Conservation (phyloP, 495 filamentous ascomycete genomes). For the Xylaria nigripes region DNA sequence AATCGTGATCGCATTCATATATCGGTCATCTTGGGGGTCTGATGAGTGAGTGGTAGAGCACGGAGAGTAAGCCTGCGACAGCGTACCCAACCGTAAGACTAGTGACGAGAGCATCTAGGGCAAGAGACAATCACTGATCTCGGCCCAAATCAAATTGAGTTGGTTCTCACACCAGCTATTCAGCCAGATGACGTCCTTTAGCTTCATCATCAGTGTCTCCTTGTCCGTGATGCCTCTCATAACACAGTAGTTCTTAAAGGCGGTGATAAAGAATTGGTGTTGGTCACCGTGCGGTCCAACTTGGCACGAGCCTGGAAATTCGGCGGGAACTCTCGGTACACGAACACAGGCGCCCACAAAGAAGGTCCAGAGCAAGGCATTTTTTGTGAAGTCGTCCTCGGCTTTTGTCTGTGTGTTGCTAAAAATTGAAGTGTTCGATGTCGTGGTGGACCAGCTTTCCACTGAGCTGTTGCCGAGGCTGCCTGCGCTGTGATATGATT, state of each 20-base stretch:
- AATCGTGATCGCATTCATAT: neutral
- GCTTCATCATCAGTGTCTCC: constrained; percentile 13
- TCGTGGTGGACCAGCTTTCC: constrained; percentile 20
- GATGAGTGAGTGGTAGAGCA: neutral
- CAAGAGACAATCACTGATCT: constrained; percentile 18
- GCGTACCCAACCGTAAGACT: neutral
- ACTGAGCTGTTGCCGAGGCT: constrained; percentile 11
- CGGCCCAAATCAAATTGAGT: constrained; percentile 18
- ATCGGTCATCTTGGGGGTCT: neutral
- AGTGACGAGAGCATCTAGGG: constrained; percentile 2
- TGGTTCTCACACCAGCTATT: constrained; percentile 24
- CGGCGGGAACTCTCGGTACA: constrained; percentile 4
- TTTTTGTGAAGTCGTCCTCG: constrained; percentile 22
- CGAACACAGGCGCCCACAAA: constrained; percentile 25
- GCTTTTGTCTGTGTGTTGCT: neutral
- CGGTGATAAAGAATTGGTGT: constrained; percentile 21
- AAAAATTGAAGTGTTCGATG: constrained; percentile 10
- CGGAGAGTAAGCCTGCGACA: neutral
- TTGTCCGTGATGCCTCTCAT: constrained; percentile 16
- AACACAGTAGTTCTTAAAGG: constrained; percentile 22
- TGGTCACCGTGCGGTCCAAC: constrained; percentile 13
- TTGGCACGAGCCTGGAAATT: neutral
- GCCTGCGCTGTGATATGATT: constrained; percentile 8
- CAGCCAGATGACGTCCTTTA: constrained; percentile 22
- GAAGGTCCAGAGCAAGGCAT: constrained; percentile 23